Conservation (phyloP, 78 protist genomes). For the Anaeramoeba flamelloides region DNA sequence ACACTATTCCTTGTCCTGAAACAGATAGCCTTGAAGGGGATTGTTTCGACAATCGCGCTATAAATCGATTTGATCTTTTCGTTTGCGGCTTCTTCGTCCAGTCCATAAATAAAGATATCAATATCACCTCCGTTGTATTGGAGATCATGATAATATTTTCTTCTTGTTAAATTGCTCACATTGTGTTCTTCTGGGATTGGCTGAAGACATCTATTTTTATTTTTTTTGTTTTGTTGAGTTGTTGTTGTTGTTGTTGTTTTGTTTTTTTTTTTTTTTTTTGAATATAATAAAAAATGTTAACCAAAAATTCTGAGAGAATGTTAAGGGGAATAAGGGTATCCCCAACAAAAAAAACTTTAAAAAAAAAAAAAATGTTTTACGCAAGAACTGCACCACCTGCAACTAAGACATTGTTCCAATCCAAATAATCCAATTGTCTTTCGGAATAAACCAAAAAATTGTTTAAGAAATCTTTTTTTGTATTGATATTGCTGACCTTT, state of each 20-base stretch:
- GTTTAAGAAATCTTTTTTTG: neutral
- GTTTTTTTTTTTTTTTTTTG: too few relatives aligned
- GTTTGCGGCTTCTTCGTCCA: conserved; percentile 1
- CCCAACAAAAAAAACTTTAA: neutral
- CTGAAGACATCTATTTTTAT: too few relatives aligned
- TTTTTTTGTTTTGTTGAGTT: too few relatives aligned
- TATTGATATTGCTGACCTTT: neutral
- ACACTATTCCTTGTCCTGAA: neutral
- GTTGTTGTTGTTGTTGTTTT: too few relatives aligned
- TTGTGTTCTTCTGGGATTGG: neutral
- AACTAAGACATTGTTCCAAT: conserved; percentile 4
- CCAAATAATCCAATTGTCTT: neutral
- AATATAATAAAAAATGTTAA: neutral
- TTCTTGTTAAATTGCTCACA: conserved; percentile 1
- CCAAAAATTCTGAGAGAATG: neutral
- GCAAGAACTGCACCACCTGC: conserved; percentile 10
- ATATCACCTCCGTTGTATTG: neutral
- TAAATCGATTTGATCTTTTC: neutral
- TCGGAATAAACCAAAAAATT: neutral
- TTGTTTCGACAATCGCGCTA: neutral
- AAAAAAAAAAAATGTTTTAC: neutral
- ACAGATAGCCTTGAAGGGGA: neutral
- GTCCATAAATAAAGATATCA: conserved; percentile 9
- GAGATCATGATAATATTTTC: neutral
- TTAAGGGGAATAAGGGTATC: too few relatives aligned